phyloP scores from a whole-genome alignment of 2,329 filamentous ascomycete species.

The Corynespora cassiicola region DNA sequence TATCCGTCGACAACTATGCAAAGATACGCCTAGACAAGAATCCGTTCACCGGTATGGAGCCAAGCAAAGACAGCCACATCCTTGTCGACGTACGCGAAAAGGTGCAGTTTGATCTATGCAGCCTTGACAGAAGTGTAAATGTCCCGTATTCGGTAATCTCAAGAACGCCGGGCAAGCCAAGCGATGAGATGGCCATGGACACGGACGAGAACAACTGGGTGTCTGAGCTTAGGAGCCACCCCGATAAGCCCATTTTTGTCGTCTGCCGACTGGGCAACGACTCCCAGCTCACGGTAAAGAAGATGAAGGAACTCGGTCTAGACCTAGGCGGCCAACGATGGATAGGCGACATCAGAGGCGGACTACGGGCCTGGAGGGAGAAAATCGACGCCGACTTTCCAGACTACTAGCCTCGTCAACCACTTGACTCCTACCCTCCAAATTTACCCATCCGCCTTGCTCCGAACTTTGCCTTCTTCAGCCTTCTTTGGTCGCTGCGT shows the following conservation, averaged over 20 bases:
- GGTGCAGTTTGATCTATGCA: conserved; percentile 83
- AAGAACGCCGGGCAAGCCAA: conserved; percentile 23
- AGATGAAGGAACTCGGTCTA: conserved; percentile 68
- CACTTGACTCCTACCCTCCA: no score
- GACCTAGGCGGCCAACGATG: conserved; percentile 61
- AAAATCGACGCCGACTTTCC: conserved; percentile 68
- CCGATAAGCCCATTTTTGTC: conserved; percentile 67
- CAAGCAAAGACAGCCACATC: conserved; percentile 54
- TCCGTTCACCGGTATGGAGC: conserved; percentile 38
- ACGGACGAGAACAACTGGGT: conserved; percentile 32
- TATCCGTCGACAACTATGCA: conserved; percentile 69
- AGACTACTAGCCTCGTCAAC: conserved; percentile 60
- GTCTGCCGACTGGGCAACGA: conserved; percentile 81
- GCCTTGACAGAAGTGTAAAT: conserved; percentile 77
- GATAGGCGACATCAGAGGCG: conserved; percentile 75
- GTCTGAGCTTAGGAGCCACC: conserved; percentile 25
- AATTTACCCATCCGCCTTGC: no score
- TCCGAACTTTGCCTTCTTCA: no score
- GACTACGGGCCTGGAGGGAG: conserved; percentile 74
- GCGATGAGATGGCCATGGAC: background rate
- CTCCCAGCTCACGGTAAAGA: conserved; percentile 73
- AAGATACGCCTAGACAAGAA: conserved; percentile 38
- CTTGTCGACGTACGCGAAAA: conserved; percentile 85
- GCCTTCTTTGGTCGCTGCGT: no score
- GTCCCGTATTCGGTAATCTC: conserved; percentile 68